Base-by-base conservation (phyloP, 2,329 filamentous ascomycete species). In the Cladophialophora yegresii region DNA sequence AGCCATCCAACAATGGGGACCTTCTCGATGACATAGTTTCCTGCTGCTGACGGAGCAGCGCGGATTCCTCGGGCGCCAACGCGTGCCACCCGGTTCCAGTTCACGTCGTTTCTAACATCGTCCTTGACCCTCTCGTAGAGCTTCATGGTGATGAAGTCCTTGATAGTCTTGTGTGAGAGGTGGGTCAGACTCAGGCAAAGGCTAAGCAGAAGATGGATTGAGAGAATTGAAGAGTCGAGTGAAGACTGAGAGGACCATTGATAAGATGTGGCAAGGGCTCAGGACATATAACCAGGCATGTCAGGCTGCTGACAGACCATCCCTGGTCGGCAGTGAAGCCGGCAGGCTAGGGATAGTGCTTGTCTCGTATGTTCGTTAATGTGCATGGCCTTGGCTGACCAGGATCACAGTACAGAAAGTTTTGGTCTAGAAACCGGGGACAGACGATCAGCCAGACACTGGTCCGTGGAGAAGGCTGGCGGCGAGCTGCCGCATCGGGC, bases 1-100 rank as follows among this genome's bases (percentile, higher is more conserved):
- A 89, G 77, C 87, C 87, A 89, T 56, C 84, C 81, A 8, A 85
- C 75, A 49, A 88, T 83, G 0, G 86, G 87, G 2, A 87, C 76
- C 72, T 88, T 89, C 66, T 86, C 84, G 36, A 82, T 65, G 6
- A 85, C 75, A 70, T 89, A 89, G 56, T 85, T 80, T 4, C 74
- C 78, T 1, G 84, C 76, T 8, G 81, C 83, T 2, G 81, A 80
- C 0, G 86, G 85, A 0, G 87, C 63, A 26, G 77, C 76, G 43
- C 74, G 74, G 36, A 73, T 62, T 20, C 74, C 77, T 65, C 73
- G 73, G 36, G 32, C 55, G 47, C 61, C 67, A 32, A 66, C 58
- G 12, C 58, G 61, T 22, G n/a, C 32, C 9, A 66, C 67, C 23
- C 67, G 62, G 54, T 70, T 71, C 69, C 69, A 71, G 59, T 61